Evolutionary conservation across 495 filamentous ascomycete genomes (phyloP).

Genomic region (Tuber borchii): DNA sequence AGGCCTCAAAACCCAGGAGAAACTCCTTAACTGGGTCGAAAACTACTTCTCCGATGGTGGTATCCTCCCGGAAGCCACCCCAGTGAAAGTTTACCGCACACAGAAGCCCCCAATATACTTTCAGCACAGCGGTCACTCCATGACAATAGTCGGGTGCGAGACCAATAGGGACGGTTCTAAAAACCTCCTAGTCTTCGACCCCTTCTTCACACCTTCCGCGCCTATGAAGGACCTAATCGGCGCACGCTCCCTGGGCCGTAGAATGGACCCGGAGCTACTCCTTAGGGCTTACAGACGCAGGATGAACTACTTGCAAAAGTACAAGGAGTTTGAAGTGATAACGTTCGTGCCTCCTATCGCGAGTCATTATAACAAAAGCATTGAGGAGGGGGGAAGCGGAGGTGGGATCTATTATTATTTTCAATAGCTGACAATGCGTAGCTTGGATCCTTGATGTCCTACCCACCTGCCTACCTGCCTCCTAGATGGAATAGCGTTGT

Average conservation of each 20-base stretch:
- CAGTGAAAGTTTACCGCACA: conserved; percentile 59
- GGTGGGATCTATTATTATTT: not conserved
- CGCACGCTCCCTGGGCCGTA: conserved; percentile 44
- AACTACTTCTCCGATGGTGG: conserved; percentile 56
- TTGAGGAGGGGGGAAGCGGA: not conserved
- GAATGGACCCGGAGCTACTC: conserved; percentile 49
- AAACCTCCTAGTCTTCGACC: conserved; percentile 82
- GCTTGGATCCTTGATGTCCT: not conserved
- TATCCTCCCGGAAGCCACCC: conserved; percentile 16
- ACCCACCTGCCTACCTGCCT: not conserved
- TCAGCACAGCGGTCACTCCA: conserved; percentile 81
- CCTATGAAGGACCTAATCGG: conserved; percentile 55
- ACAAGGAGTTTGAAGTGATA: conserved; percentile 69
- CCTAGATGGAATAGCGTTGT: not conserved
- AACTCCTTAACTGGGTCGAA: conserved; percentile 62
- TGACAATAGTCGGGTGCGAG: conserved; percentile 88
- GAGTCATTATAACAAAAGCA: not conserved
- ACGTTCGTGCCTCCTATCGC: conserved; percentile 50
- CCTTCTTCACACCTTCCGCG: conserved; percentile 67
- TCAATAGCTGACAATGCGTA: not conserved
- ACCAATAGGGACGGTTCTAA: conserved; percentile 56
- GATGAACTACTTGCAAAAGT: conserved; percentile 59
- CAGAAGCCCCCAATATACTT: conserved; percentile 78
- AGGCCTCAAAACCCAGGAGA: conserved; percentile 48
- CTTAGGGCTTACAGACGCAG: conserved; percentile 68